Base-by-base conservation (phyloP, 2,329 filamentous ascomycete genomes). In the Dactylellina leptospora region DNA sequence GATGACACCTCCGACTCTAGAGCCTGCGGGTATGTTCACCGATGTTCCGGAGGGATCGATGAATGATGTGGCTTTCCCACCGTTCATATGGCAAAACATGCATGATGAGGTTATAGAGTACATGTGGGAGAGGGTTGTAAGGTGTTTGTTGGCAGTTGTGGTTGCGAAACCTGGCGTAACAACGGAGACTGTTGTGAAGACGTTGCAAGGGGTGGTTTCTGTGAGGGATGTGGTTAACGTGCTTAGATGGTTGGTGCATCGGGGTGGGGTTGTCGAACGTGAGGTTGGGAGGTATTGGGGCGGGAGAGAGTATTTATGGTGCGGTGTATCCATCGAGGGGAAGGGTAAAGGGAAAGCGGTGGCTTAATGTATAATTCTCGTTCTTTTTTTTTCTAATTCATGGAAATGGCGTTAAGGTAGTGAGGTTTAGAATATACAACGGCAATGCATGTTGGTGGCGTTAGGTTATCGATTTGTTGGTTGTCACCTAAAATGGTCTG, bases 61-160 rank as follows among this genome's bases (percentile, higher is more conserved):
- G 66, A 62, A 56, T 22, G 58, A 71, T n/a, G 45, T 71, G 27
- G 58, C 44, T 22, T 58, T 63, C 36, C 58, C 66, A 27, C 66
- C 66, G 36, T 71, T 71, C 38, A 63, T 71, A 38, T 71, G 66
- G 66, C 66, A 71, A 20, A 71, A 71, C 25, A 71, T 71, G 58
- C 58, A 71, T 18, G 66, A 71, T 28, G 66, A 71, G 20, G 66
- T 71, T 33, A 71, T 71, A 11, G 20, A 20, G 27, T 53, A 71
- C 23, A 63, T 71, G 66, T 71, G 66, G 66, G 27, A 71, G 36
- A 56, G 66, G 16, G 59, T 71, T n/a, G 58, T 71, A 20, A 50
- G 42, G 25, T 58, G 51, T 27, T 51, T 71, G 30, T 60, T 71
- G 50, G 66, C 66, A 3, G 66, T 63, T 45, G 58, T 71, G 51